Percentiles rank a stretch among this genome's conserved stretches.
These are phyloP conservation scores for Erodium chrysanthum DNA, from an alignment of 441 rosid species.

Conservation along the genomic window DNA sequence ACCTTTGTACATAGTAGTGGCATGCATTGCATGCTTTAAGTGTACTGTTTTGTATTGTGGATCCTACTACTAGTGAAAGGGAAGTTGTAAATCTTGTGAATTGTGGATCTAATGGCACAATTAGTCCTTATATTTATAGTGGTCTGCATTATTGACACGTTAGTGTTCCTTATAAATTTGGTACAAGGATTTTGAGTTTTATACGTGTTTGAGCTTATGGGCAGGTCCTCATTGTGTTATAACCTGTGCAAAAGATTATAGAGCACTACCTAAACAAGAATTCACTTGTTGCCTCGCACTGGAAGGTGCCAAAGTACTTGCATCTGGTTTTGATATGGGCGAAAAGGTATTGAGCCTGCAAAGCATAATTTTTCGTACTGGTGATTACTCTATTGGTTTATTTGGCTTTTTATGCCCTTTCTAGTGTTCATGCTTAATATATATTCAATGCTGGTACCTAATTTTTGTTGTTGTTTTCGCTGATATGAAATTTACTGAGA, in stretches of 20 bases:
- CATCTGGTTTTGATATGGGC: conserved; percentile 71
- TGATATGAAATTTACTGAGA: neutral
- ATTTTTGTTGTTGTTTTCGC: neutral
- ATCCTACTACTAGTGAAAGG: neutral
- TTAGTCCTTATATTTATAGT: neutral
- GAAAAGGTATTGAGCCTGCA: conserved; percentile 56
- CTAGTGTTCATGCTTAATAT: neutral
- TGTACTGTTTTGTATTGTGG: neutral
- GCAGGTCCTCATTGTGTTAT: conserved; percentile 92
- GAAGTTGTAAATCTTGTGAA: neutral
- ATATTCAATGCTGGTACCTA: neutral
- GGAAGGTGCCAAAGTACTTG: conserved; percentile 85
- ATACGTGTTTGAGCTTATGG: conserved; percentile 11
- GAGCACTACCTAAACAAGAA: conserved; percentile 55
- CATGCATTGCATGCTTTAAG: neutral
- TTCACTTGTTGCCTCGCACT: conserved; percentile 93
- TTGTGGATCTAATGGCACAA: neutral
- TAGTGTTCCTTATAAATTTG: neutral
- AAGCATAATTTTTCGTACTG: neutral
- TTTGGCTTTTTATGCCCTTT: neutral
- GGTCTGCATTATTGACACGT: neutral
- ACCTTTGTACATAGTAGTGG: neutral
- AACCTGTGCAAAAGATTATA: conserved; percentile 78
- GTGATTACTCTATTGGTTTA: neutral
- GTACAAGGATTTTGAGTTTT: conserved; percentile 9